phyloP scores from a whole-genome alignment of 1,284 basidiomycete species.

The Ceratobasidium sp. region DNA sequence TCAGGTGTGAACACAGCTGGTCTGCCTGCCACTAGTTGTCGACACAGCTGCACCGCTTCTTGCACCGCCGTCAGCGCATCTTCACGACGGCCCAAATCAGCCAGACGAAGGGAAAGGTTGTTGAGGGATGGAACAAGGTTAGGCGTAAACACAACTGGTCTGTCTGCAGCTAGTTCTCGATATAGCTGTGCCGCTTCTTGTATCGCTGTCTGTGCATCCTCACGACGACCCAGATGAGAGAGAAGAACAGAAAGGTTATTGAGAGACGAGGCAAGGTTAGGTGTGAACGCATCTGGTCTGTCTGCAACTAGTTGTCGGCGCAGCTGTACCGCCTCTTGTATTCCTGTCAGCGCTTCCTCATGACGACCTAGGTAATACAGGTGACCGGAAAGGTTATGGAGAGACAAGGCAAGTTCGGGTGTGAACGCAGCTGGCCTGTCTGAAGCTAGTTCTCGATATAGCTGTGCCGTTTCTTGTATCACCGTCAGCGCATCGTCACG shows the following conservation, averaged over 20 bases:
- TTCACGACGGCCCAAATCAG: not conserved
- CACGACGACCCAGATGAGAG: not conserved
- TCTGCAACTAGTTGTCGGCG: not conserved
- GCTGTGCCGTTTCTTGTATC: slow-evolving; percentile 12
- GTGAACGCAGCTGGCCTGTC: too few species aligned
- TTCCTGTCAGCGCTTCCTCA: not conserved
- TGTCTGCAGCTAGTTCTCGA: not conserved
- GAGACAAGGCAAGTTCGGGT: not conserved
- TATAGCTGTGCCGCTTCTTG: not conserved
- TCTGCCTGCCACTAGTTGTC: too few species aligned
- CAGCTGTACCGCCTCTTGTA: not conserved
- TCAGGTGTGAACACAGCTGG: not conserved
- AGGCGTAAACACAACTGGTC: not conserved
- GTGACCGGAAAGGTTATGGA: not conserved
- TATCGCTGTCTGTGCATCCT: not conserved
- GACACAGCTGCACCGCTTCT: too few species aligned
- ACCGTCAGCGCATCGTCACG: not conserved
- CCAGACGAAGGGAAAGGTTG: too few species aligned
- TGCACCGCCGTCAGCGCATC: too few species aligned
- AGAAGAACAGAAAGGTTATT: not conserved
- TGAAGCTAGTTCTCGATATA: too few species aligned
- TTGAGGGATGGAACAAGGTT: not conserved
- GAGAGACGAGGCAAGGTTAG: too few species aligned
- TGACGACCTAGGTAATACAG: not conserved
- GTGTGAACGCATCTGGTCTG: not conserved